Evolutionary conservation across 139 green algal species (phyloP), one percentile per base, ranked within the genome.

Genomic region (Nannochloris sp.): DNA sequence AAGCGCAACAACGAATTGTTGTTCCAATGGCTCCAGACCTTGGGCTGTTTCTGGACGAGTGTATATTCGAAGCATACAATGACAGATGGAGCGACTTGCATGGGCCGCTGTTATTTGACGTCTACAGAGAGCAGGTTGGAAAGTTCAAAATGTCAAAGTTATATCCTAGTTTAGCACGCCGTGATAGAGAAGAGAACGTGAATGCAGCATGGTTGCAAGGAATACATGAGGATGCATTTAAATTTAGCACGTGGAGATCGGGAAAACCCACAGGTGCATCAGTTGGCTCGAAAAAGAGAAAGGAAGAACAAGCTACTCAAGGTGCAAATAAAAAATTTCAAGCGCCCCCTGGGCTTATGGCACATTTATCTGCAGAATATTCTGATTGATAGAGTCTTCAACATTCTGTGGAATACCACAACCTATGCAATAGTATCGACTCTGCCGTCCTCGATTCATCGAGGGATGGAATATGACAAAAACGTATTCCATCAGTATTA

Each of bases 1-100:
- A 50, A 56, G 6, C 59, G 1, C 25, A 8, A 30, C 43, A 62
- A 59, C 56, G 50, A 30, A 49, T 79, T 1, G 66, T 75, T 63
- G 77, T 72, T 31, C 89, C 89, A 26, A 85, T 96, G 79, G 89
- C 89, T 12, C 89, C 89, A 2, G 87, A 88, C 60, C 70, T 94
- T 44, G 89, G 89, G 17, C 76, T 96, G 49, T 90, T 94, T 45
- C 76, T 96, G 67, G 77, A 83, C 37, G 69, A 79, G 44, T 69
- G 50, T 49, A 76, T 61, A 37, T 81, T 64, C 48, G 37, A 67
- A n/a, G 40, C 56, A 1, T 79, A 79, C 61, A 75, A 75, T 62
- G 46, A 17, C 8, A 17, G 60, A 50, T 79, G 67, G 67, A 63
- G 67, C 14, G 14, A 69, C 14, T n/a, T 53, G 61, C 36, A 72